Evolutionary conservation across 345 rosid species (phyloP), one percentile per base, ranked within the genome.

Genomic region (Raphanus sativus): DNA sequence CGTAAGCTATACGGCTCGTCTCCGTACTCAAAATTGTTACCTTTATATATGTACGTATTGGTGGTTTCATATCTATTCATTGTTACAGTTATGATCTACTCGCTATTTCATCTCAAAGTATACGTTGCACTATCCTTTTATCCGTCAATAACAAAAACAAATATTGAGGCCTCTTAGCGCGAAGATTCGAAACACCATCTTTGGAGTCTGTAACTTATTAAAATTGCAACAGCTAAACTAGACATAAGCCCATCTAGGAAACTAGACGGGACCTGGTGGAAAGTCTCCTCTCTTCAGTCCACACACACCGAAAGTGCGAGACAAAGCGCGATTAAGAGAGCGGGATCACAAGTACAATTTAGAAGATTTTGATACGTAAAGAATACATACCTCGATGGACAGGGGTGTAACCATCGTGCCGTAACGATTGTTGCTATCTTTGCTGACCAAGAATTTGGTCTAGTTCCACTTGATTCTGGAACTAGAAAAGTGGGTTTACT

Each of bases 381-480:
- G 13, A 40, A 11, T 78, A 38, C 85, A 89, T 61, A 91, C 98
- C 97, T 93, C 94, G 70, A 91, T 81, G 61, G 97, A 64, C 78
- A 87, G 66, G 1, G 97, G 98, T 40, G 82, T 0, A 11, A 86
- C 86, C 30, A 85, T 80, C 6, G 98, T 34, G 73, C 89, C 68
- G 55, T 89, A 90, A 64, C 97, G 98, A 62, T 34, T 63, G 32
- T 89, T 71, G 36, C 98, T 97, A 50, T 91, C 90, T 83, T 75
- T 90, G 76, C 86, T 78, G 17, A 91, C 79, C 67, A 93, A 81
- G 71, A 93, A 93, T 84, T 91, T 93, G 62, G 97, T 90, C 69
- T 91, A 91, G 79, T 93, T 93, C 98, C 98, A 93, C 82, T 93
- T 91, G 75, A 91, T 85, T 78, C 96, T 80, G 65, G 91, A 75